Base-by-base conservation (phyloP, 2,329 filamentous ascomycete genomes). In the Colletotrichum limetticola region DNA sequence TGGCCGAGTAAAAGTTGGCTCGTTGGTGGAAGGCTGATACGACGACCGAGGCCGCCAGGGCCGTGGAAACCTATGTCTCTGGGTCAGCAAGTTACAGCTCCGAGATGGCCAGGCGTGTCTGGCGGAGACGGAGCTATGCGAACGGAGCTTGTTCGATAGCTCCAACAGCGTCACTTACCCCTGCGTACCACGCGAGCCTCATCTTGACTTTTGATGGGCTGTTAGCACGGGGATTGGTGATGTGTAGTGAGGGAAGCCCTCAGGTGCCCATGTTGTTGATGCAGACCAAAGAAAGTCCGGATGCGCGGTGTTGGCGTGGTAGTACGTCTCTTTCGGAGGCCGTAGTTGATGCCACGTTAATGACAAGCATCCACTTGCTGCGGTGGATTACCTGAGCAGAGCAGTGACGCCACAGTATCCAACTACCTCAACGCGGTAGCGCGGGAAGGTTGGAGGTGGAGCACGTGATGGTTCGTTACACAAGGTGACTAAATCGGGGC, bases 1-100 rank as follows among this genome's bases (percentile, higher is more conserved):
- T 97, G 76, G 97, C 95, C 67, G 96, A 97, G 86, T 99, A 99
- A 88, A 98, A 99, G 85, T 99, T 99, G 75, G 97, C 93, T 76
- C 97, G 91, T 85, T 98, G 94, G 80, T 97, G 93, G 84, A 98
- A 96, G 74, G 97, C 96, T 80, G 95, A 97, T 71, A 97, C 85
- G 74, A 98, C 89, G 72, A 98, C 95, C 78, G 91, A 91, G 76
- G 91, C 93, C 78, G 96, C 96, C 81, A 97, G 91, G 84, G 92
- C 92, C 82, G 93, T 92, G 68, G 96, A 98, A 83, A 91, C 89
- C 93, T 95, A 77, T 71, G 22, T 61, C n/a, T 49, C 22, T 66
- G 56, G 63, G 64, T 68, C 71, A 67, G 63, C 66, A 52, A 55
- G 53, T 74, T 74, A 63, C 70, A 75, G 74, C 42, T 30, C 14